phyloP scores from a whole-genome alignment of 1,139 yeast species.

The Ogataea hybrid region DNA sequence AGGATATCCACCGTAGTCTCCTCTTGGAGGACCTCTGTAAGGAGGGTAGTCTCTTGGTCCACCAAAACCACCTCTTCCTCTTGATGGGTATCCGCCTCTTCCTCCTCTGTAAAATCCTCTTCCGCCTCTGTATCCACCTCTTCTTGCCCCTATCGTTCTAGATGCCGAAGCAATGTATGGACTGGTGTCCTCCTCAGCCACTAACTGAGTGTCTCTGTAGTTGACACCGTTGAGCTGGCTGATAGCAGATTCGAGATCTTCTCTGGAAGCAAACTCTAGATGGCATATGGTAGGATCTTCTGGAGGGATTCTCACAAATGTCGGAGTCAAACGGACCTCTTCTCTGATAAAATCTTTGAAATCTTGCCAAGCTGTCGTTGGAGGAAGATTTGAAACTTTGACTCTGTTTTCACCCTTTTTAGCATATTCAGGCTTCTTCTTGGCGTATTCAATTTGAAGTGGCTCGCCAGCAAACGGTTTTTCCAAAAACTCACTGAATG shows the following conservation, averaged over 20 bases:
- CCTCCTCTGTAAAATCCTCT: constrained; percentile 36
- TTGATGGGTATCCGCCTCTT: constrained; percentile 40
- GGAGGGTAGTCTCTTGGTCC: constrained; percentile 37
- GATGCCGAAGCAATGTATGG: constrained; percentile 71
- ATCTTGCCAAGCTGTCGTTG: constrained; percentile 82
- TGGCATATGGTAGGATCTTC: constrained; percentile 70
- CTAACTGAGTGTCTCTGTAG: constrained; percentile 61
- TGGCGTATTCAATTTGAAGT: constrained; percentile 67
- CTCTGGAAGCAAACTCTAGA: constrained; percentile 72
- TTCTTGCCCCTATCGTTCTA: constrained; percentile 45
- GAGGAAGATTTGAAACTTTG: constrained; percentile 66
- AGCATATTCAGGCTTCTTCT: constrained; percentile 45
- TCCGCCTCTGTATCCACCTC: constrained; percentile 37
- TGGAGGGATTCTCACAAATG: constrained; percentile 69
- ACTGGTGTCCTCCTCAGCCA: constrained; percentile 75
- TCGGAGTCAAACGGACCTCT: constrained; percentile 60
- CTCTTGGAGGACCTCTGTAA: constrained; percentile 34
- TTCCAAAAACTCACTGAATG: constrained; percentile 57
- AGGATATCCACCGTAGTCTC: constrained; percentile 32
- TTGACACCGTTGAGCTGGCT: constrained; percentile 69
- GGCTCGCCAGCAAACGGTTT: constrained; percentile 52
- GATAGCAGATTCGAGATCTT: constrained; percentile 68
- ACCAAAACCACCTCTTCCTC: constrained; percentile 34
- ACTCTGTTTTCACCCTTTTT: constrained; percentile 72
- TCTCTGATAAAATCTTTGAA: constrained; percentile 78